A percentile compares a stretch with the other conserved stretches of the same genome.
These are phyloP conservation scores for Coccomyxa sp. DNA, from an alignment of 139 green algal genomes.

Conservation along the genomic window DNA sequence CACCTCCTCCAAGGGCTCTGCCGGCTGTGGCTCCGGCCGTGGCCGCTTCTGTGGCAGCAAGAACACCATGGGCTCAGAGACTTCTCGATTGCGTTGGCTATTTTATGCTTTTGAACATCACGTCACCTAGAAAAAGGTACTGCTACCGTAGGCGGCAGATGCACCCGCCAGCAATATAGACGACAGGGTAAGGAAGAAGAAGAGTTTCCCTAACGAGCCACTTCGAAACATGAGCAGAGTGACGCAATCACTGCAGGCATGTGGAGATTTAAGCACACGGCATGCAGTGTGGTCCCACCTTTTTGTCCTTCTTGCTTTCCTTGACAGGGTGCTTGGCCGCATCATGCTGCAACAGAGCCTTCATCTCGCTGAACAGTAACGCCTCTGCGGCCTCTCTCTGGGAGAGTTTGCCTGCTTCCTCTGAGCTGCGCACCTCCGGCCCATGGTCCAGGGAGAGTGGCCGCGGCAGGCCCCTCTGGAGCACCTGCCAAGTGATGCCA, in stretches of 20 bases:
- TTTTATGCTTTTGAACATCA: too few relatives aligned
- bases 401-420: constrained; percentile 15
- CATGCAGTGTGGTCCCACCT: not conserved
- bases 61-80: too few relatives aligned
- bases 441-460: constrained; percentile 44
- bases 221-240: too few relatives aligned
- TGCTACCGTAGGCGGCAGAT: too few relatives aligned
- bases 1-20: constrained; percentile 1
- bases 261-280: too few relatives aligned
- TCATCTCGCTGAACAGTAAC: constrained; percentile 63
- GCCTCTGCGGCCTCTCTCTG: constrained; percentile 60
- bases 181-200: too few relatives aligned
- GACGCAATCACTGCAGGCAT: too few relatives aligned
- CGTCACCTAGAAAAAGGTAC: too few relatives aligned
- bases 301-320: constrained; percentile 30
- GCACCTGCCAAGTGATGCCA: constrained; percentile 32
- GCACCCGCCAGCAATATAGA: too few relatives aligned
- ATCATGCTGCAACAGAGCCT: constrained; percentile 64
- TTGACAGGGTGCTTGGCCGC: constrained; percentile 55
- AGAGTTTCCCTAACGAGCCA: too few relatives aligned
- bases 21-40: too few relatives aligned
- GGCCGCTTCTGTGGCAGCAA: not conserved
- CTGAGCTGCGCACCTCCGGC: constrained; percentile 15
- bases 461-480: constrained; percentile 73
- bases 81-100: too few relatives aligned